Base-by-base conservation (phyloP, 1,139 yeast genomes). In the Petasospora rhodanensis region DNA sequence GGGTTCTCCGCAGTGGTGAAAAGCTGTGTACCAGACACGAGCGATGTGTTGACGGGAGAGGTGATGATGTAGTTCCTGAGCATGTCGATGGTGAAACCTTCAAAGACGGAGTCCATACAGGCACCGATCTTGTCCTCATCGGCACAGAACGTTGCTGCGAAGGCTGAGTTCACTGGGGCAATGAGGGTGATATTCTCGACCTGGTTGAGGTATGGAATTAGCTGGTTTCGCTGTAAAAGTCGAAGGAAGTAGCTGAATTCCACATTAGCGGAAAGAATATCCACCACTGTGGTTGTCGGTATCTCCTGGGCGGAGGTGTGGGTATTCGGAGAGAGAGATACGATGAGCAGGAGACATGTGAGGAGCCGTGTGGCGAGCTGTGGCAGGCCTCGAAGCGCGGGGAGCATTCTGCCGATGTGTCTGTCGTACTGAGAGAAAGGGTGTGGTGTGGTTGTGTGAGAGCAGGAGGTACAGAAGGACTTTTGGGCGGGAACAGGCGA, bases 81-180 rank as follows among this genome's bases (percentile, higher is more conserved):
- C 11, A 34, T 33, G n/a, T 35, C 24, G 9, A 37, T 12, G 13
- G 34, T 28, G 32, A 42, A 34, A 9, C 22, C 12, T 8, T 37
- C 34, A 6, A 28, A 9, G 14, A 22, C 7, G 14, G 7, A 7
- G 14, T 22, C 24, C 16, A 12, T 13, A 12, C 5, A 7, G 15
- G 6, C 16, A n/a, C n/a, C n/a, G n/a, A n/a, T n/a, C n/a, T n/a
- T n/a, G n/a, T 16, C 14, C 12, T 18, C 29, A 18, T 11, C 18
- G 6, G 19, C 24, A 28, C 28, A 30, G 23, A 14, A 26, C 12
- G 14, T 19, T 5, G 26, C 20, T 12, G 62, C 66, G 57, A 83
- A 87, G 1, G 96, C 96, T 48, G 82, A 77, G 58, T 89, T 86
- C 14, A 84, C 71, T 0, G 97, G 96, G 0, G 96, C 96, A 28